Evolutionary conservation across 139 green algal species (phyloP).

Genomic region (Picocystis salinarum): DNA sequence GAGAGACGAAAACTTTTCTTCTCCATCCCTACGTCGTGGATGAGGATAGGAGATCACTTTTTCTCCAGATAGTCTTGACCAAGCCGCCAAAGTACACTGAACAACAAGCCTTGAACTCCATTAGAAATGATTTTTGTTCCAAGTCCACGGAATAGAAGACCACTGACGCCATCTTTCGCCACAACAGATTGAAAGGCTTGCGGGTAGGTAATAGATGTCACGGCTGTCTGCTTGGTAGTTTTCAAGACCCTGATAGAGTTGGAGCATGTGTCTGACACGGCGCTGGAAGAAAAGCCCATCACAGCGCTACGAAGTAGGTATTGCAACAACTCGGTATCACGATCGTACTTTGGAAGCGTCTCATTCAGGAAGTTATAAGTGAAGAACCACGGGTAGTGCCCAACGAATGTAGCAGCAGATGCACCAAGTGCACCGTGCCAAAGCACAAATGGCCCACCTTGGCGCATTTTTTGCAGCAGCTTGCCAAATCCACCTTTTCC

Average conservation of each 20-base stretch:
- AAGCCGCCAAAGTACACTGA: constrained; percentile 57
- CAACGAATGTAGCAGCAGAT: constrained; percentile 61
- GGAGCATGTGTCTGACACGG: constrained; percentile 60
- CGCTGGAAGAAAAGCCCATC: constrained; percentile 65
- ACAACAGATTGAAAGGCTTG: constrained; percentile 30
- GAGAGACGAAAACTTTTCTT: no score
- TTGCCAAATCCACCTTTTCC: background rate
- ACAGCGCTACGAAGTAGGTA: constrained; percentile 51
- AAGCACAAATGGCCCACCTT: constrained; percentile 48
- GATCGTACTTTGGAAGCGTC: constrained; percentile 35
- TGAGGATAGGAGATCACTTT: no score
- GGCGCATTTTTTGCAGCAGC: background rate
- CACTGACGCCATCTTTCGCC: constrained; percentile 52
- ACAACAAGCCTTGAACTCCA: constrained; percentile 46
- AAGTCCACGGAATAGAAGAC: constrained; percentile 58
- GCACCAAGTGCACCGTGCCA: constrained; percentile 67
- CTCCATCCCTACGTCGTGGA: no score
- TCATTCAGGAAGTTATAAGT: constrained; percentile 43
- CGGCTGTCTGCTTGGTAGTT: constrained; percentile 67
- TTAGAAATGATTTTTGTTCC: constrained; percentile 72
- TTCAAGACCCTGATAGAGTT: constrained; percentile 84
- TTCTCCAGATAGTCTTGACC: constrained; percentile 42
- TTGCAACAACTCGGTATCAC: constrained; percentile 21
- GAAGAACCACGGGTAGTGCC: constrained; percentile 79
- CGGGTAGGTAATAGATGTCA: constrained; percentile 44